phyloP scores from a whole-genome alignment of 768 basidiomycete species.

The Leucosporidium creatinivorum region DNA sequence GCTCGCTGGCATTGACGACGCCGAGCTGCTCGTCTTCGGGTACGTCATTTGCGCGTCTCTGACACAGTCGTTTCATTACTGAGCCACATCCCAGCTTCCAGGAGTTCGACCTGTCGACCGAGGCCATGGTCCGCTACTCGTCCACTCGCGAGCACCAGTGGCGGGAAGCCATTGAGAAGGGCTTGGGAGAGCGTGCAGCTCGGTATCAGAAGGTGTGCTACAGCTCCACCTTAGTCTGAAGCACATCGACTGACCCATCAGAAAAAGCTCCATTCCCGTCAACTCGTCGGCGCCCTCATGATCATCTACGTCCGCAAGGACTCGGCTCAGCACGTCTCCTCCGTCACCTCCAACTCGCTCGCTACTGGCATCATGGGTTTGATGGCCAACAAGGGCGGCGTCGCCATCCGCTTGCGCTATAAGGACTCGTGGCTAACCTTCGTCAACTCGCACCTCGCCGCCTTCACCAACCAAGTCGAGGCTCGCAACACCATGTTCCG shows the following conservation, averaged over 20 bases:
- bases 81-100: slow-evolving; percentile 17
- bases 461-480: slow-evolving; percentile 70
- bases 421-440: slow-evolving; percentile 54
- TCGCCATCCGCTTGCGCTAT: slow-evolving; percentile 54
- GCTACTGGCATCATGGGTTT: slow-evolving; percentile 71
- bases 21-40: slow-evolving; percentile 28
- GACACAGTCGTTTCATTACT: too few relatives aligned
- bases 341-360: slow-evolving; percentile 51
- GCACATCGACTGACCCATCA: background rate
- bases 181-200: slow-evolving; percentile 59
- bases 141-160: slow-evolving; percentile 60
- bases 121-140: slow-evolving; percentile 52
- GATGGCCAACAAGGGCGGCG: slow-evolving; percentile 75
- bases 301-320: slow-evolving; percentile 58
- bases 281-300: slow-evolving; percentile 77
- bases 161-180: slow-evolving; percentile 58
- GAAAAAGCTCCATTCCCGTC: slow-evolving; percentile 61
- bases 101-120: slow-evolving; percentile 29
- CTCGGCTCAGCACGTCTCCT: slow-evolving; percentile 50
- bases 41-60: background rate
- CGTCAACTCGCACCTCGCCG: slow-evolving; percentile 74
- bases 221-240: background rate
- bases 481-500: slow-evolving; percentile 67
- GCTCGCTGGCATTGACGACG: slow-evolving; percentile 45
- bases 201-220: slow-evolving; percentile 58